Evolutionary conservation across 352 stramenopile species (phyloP), one percentile per base, ranked within the genome.

Genomic region (Phytopythium ostracodes): DNA sequence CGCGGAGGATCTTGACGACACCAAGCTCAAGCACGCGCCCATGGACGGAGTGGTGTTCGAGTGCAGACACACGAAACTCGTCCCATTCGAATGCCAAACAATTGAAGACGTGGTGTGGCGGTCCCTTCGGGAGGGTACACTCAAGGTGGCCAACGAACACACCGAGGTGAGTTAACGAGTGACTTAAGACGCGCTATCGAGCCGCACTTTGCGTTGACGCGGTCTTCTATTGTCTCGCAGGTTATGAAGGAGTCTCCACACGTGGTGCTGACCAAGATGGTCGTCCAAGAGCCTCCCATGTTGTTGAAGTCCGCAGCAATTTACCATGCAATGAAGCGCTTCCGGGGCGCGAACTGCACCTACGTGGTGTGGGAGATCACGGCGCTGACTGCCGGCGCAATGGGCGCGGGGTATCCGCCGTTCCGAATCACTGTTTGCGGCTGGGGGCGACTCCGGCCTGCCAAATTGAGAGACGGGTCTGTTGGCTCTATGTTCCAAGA

Each of bases 241-340:
- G 33, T 58, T 10, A 20, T 58, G 11, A 25, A 33, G 33, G 18
- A 58, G 24, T 46, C 52, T 0, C 20, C 52, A 2, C 33, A 58
- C 14, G 5, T 47, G 4, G 33, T 58, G 20, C 33, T 58, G 2
- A 22, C 29, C n/a, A 58, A 58, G 11, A 6, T 47, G 12, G 25
- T 44, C 8, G 35, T 46, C 33, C 52, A 44, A 2, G 52, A 40
- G n/a, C 33, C 52, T 10, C n/a, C 31, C 2, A 58, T 43, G 10
- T 47, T 38, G 1, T n/a, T 15, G 10, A 44, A 33, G 5, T 33
- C 52, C 15, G 20, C 52, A 12, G 31, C 36, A 10, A 4, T 58
- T 6, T 58, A 47, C 33, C 52, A 58, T 6, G 52, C 33, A 18
- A 20, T 58, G 33, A 58, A 20, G 33, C 52, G 52, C 7, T 44